phyloP scores from a whole-genome alignment of 139 green algal species.

The Yamagishiella unicocca region DNA sequence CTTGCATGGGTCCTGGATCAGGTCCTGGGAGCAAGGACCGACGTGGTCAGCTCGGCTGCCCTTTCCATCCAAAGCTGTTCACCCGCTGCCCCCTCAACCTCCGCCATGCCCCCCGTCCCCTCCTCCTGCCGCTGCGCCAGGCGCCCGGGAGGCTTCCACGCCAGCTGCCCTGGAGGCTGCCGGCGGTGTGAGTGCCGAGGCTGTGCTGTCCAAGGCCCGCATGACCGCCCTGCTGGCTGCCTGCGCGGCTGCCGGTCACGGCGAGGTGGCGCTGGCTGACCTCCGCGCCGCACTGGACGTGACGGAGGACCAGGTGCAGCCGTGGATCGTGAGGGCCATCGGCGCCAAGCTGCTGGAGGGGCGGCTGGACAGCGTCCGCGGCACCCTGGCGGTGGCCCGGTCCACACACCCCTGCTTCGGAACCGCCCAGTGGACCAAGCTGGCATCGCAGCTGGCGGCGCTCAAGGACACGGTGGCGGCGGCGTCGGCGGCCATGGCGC shows the following conservation, averaged over 20 bases:
- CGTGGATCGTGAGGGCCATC: constrained; percentile 66
- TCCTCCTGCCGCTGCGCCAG: constrained; percentile 22
- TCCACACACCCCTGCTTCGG: constrained; percentile 66
- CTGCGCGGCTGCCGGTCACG: constrained; percentile 3
- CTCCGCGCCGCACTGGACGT: constrained; percentile 61
- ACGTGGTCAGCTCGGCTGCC: no score
- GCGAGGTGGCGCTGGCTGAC: constrained; percentile 41
- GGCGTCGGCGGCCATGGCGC: neutral
- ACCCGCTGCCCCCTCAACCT: no score
- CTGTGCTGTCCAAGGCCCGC: constrained; percentile 62
- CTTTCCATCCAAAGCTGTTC: no score
- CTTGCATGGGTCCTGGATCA: no score
- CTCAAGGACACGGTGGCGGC: constrained; percentile 39
- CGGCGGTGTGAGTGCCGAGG: constrained; percentile 48
- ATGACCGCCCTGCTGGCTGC: constrained; percentile 65
- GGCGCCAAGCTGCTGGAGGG: constrained; percentile 69
- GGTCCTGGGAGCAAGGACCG: no score
- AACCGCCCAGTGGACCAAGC: constrained; percentile 50
- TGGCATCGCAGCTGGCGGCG: constrained; percentile 53
- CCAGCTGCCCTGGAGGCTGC: constrained; percentile 50
- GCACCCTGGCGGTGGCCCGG: constrained; percentile 48
- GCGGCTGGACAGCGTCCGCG: constrained; percentile 65
- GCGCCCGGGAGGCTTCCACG: constrained; percentile 46
- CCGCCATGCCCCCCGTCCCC: neutral
- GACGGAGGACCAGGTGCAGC: constrained; percentile 54